Base-by-base conservation (phyloP, 1,139 yeast species). In the Sporopachydermia cereana region DNA sequence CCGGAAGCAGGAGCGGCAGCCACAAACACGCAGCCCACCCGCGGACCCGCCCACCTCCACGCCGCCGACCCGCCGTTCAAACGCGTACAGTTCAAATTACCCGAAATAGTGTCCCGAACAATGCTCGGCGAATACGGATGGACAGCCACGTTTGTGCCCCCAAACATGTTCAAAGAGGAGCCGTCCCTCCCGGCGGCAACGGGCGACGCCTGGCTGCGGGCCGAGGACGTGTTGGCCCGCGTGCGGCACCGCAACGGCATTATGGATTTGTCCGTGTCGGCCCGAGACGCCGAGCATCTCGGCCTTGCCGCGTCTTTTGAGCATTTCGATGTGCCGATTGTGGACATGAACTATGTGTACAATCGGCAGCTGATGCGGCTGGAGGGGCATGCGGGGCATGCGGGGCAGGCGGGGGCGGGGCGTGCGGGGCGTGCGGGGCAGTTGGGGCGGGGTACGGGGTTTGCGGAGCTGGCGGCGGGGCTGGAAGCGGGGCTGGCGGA, bases 61-160 rank as follows among this genome's bases (percentile, higher is more conserved):
- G 7, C 41, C 7, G 34, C 34, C 5, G 14, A 41, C 18, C 20
- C 4, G 16, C 9, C n/a, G 9, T 22, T 18, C 36, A 27, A 24
- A 27, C 14, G 43, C 12, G 43, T 41, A 7, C 20, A 25, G 5
- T 41, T 41, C 36, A 23, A 25, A 17, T 14, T 16, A 27, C 43
- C 43, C 17, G 18, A 20, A 22, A 39, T 41, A n/a, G 34, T 57
- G 3, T 54, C 54, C 42, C 50, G 68, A 4, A 55, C 67, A 1
- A 52, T 68, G 12, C 52, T 77, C 24, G 62, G 61, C 3, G 79
- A 76, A 43, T 73, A 70, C 49, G 76, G 75, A 44, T 79, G 86
- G 85, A 70, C 83, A 1, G 60, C 69, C 12, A 66, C 64, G 43
- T 66, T 68, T 1, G 57, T 79, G 1, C 55, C 59, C 14, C 57